Percentiles rank a stretch among this genome's conserved stretches.
These are phyloP conservation scores for Syncephalastrum sp. DNA, from an alignment of 371 early-diverging fungal genomes.

Conservation along the genomic window DNA sequence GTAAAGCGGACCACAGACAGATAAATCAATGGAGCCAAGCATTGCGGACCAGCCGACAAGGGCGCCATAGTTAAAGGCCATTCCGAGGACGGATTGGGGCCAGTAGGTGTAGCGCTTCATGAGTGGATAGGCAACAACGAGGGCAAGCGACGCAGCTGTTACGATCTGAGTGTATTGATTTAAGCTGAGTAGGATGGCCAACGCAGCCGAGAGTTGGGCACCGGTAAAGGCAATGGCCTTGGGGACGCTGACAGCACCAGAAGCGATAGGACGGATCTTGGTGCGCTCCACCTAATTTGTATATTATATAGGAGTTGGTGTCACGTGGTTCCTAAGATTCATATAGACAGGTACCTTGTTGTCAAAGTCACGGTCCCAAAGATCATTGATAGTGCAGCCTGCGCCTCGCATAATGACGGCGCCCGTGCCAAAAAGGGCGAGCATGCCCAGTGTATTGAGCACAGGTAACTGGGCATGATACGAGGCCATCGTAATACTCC, in stretches of 20 bases:
- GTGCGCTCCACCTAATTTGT: conserved; percentile 77
- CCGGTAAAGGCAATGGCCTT: conserved; percentile 84
- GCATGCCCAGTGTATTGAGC: conserved; percentile 56
- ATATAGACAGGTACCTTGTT: conserved; percentile 47
- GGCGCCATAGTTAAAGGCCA: conserved; percentile 96
- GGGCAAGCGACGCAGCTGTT: conserved; percentile 78
- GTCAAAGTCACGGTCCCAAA: conserved; percentile 93
- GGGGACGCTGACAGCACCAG: conserved; percentile 67
- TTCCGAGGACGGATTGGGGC: conserved; percentile 89
- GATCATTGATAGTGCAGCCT: conserved; percentile 96
- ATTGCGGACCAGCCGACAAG: conserved; percentile 94
- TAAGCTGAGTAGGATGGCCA: conserved; percentile 77
- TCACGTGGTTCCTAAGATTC: background rate
- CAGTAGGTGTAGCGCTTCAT: conserved; percentile 96
- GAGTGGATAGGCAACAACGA: conserved; percentile 87
- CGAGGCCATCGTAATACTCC: conserved; percentile 84
- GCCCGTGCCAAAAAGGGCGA: conserved; percentile 87
- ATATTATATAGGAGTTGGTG: background rate
- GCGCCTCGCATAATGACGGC: conserved; percentile 96
- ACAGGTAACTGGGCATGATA: conserved; percentile 53
- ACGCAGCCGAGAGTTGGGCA: conserved; percentile 74
- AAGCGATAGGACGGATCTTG: conserved; percentile 80
- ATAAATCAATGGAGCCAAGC: conserved; percentile 66
- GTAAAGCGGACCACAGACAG: conserved; percentile 82
- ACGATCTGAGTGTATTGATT: conserved; percentile 72